Percentiles rank a stretch among this genome's conserved stretches.
Evolutionary conservation across 352 stramenopile species (phyloP).

Genomic region (Stephanocyclus meneghinianus): DNA sequence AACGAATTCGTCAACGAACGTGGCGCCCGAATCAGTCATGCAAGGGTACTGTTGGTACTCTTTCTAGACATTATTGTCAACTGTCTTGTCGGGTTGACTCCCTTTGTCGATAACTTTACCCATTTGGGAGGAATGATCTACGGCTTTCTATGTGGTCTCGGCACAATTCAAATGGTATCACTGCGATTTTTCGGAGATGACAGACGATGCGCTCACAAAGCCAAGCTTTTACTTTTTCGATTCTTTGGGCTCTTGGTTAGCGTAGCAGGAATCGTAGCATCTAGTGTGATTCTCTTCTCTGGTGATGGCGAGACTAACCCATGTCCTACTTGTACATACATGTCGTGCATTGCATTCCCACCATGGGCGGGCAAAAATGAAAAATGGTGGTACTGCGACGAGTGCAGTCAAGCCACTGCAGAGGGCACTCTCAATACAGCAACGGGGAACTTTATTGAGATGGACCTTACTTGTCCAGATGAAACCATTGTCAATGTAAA

Average conservation of each 20-base stretch:
- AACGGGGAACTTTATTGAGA: slow-evolving; percentile 41
- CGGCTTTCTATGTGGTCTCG: slow-evolving; percentile 76
- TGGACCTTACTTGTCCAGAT: slow-evolving; percentile 56
- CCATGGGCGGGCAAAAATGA: slow-evolving; percentile 62
- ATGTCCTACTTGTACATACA: slow-evolving; percentile 63
- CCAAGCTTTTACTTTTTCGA: slow-evolving; percentile 57
- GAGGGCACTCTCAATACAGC: slow-evolving; percentile 43
- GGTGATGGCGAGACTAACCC: slow-evolving; percentile 68
- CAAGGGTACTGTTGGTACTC: slow-evolving; percentile 65
- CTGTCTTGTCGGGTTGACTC: slow-evolving; percentile 81
- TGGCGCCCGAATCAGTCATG: slow-evolving; percentile 59
- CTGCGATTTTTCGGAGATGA: slow-evolving; percentile 73
- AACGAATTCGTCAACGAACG: slow-evolving; percentile 70
- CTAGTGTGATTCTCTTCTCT: slow-evolving; percentile 61
- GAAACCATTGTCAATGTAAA: slow-evolving; percentile 29
- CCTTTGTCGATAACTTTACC: slow-evolving; percentile 86
- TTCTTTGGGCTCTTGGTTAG: slow-evolving; percentile 74
- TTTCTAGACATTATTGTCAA: slow-evolving; percentile 83
- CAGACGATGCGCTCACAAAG: slow-evolving; percentile 35
- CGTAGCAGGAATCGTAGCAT: slow-evolving; percentile 64
- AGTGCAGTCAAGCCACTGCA: slow-evolving; percentile 58
- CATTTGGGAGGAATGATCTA: slow-evolving; percentile 83
- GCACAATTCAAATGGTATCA: slow-evolving; percentile 71
- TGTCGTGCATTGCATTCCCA: slow-evolving; percentile 80
- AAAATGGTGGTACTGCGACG: slow-evolving; percentile 84